Evolutionary conservation across 305 asterid species (phyloP).

Genomic region (Fraxinus floribunda): DNA sequence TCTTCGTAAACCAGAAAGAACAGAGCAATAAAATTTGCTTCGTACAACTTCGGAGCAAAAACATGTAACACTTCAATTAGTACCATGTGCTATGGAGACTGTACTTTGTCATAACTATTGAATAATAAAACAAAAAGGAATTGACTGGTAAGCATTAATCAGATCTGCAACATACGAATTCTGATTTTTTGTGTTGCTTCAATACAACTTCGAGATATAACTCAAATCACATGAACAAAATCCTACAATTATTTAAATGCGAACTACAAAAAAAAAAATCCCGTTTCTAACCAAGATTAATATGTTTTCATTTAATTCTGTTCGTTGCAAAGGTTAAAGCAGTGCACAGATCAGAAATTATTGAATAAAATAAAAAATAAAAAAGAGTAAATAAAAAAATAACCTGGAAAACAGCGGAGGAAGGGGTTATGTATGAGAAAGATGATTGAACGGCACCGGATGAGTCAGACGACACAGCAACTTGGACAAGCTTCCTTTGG

Average conservation of each 20-base stretch:
- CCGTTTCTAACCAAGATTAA: background rate
- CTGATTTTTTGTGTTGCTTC: background rate
- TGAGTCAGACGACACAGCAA: conserved; percentile 48
- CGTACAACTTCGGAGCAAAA: background rate
- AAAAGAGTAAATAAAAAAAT: background rate
- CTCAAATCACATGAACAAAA: background rate
- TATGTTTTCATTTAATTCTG: background rate
- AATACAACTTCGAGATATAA: background rate
- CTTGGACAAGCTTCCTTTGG: conserved; percentile 72
- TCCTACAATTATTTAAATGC: background rate
- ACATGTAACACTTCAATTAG: background rate
- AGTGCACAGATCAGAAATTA: background rate
- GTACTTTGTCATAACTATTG: background rate
- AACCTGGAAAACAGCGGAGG: conserved; percentile 77
- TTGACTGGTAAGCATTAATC: background rate
- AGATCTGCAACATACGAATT: background rate
- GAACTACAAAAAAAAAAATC: background rate
- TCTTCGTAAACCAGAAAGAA: background rate
- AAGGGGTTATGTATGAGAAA: conserved; percentile 53
- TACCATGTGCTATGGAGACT: background rate
- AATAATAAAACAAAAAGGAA: background rate
- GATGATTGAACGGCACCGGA: conserved; percentile 71
- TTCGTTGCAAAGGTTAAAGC: background rate
- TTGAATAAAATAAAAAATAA: background rate
- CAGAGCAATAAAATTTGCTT: background rate